phyloP scores from a whole-genome alignment of 495 filamentous ascomycete species.

The Trypethelium eluteriae region DNA sequence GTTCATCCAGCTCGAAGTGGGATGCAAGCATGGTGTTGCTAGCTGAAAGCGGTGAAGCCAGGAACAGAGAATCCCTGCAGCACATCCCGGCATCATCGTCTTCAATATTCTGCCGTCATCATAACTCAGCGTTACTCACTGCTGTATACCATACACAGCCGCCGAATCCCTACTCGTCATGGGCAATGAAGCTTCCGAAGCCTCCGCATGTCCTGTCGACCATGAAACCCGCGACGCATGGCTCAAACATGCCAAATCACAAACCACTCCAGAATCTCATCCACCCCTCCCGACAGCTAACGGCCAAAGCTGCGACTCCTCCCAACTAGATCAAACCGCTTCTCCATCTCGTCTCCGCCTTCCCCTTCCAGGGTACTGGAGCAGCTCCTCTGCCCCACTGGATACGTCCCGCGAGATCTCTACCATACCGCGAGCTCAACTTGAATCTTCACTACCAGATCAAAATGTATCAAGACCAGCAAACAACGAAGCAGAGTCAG shows the following conservation, averaged over 20 bases:
- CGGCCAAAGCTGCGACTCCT: conserved; percentile 30
- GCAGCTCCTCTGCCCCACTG: conserved; percentile 32
- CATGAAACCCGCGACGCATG: conserved; percentile 76
- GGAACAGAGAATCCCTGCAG: neutral
- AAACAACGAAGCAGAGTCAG: conserved; percentile 67
- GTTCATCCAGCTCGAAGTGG: too few relatives aligned
- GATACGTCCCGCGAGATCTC: conserved; percentile 65
- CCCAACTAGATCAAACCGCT: conserved; percentile 22
- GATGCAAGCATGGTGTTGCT: neutral
- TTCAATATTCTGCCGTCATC: neutral
- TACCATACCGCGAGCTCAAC: conserved; percentile 63
- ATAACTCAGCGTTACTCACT: neutral
- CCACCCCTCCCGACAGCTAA: conserved; percentile 16
- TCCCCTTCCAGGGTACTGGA: conserved; percentile 27
- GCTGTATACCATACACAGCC: neutral
- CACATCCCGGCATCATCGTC: conserved; percentile 6
- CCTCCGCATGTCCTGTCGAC: conserved; percentile 69
- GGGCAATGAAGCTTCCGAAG: conserved; percentile 28
- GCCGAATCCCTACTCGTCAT: conserved; percentile 16
- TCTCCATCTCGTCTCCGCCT: conserved; percentile 21
- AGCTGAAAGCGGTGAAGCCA: neutral
- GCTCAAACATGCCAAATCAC: conserved; percentile 49
- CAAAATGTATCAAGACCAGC: conserved; percentile 43
- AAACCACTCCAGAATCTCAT: conserved; percentile 12
- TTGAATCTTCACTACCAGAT: conserved; percentile 29